Percentiles rank a stretch among this genome's conserved stretches.
These are phyloP conservation scores for Didymella lethalis DNA, from an alignment of 2,329 filamentous ascomycete genomes.

Conservation along the genomic window DNA sequence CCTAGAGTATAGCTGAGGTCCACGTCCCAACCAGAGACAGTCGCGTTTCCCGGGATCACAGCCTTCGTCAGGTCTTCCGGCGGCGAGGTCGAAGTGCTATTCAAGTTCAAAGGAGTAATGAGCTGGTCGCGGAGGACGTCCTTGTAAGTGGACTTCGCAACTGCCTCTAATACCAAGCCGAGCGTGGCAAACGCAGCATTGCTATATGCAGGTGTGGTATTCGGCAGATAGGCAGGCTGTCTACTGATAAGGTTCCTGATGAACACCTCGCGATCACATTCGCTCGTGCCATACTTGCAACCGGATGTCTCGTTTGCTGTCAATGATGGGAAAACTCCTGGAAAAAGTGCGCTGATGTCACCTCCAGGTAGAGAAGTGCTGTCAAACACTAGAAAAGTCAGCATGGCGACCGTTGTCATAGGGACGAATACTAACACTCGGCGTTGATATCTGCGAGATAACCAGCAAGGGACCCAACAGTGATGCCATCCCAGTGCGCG, in stretches of 20 bases:
- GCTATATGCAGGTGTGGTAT: conserved; percentile 59
- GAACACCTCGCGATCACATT: conserved; percentile 17
- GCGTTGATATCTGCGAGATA: conserved; percentile 43
- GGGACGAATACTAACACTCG: conserved; percentile 25
- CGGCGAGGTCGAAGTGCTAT: conserved; percentile 49
- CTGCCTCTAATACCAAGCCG: conserved; percentile 56
- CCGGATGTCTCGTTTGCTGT: conserved; percentile 12
- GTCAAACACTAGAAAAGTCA: conserved; percentile 7
- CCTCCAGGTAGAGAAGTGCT: conserved; percentile 4
- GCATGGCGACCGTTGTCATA: background rate
- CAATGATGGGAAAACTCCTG: conserved; percentile 14
- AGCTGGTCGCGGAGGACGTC: conserved; percentile 54
- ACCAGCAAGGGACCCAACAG: conserved; percentile 43
- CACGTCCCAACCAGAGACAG: conserved; percentile 9
- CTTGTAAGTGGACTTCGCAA: conserved; percentile 52
- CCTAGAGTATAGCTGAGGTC: conserved; percentile 10
- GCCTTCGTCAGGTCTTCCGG: conserved; percentile 14
- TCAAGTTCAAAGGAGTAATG: conserved; percentile 55
- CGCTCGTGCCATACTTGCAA: conserved; percentile 8
- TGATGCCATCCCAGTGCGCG: conserved; percentile 47
- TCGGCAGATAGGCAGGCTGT: conserved; percentile 54
- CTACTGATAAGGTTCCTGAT: conserved; percentile 11
- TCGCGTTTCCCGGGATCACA: conserved; percentile 19
- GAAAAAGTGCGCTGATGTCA: conserved; percentile 19
- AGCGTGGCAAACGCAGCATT: conserved; percentile 59